Conservation (phyloP, 495 filamentous ascomycete species). For the Xeromyces bisporus region DNA sequence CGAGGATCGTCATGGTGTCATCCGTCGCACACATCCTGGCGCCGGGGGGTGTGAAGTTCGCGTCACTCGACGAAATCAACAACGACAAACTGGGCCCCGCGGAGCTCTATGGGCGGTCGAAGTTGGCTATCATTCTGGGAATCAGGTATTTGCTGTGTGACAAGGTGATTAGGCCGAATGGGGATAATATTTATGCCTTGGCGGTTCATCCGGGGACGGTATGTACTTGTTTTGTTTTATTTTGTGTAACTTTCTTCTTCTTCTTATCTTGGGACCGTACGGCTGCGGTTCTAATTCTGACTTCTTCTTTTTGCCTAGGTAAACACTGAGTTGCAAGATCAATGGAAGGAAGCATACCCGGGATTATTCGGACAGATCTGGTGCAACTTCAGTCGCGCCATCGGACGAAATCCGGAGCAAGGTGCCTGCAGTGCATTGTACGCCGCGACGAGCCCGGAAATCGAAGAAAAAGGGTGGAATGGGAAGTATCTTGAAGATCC, state of each 20-base stretch:
- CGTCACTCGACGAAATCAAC: slow-evolving; percentile 47
- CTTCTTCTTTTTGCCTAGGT: slow-evolving; percentile 8
- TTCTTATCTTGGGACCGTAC: not conserved
- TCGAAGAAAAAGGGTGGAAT: slow-evolving; percentile 25
- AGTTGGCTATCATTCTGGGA: slow-evolving; percentile 39
- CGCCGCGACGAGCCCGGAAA: slow-evolving; percentile 23
- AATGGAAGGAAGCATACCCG: slow-evolving; percentile 32
- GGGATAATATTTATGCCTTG: slow-evolving; percentile 22
- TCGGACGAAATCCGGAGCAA: slow-evolving; percentile 21
- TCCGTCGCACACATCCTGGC: slow-evolving; percentile 40
- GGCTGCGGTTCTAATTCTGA: not conserved
- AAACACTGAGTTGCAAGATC: slow-evolving; percentile 28
- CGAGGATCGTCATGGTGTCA: slow-evolving; percentile 38
- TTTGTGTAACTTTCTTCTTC: not conserved
- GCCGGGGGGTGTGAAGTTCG: slow-evolving; percentile 38
- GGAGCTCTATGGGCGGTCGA: slow-evolving; percentile 45
- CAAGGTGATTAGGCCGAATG: slow-evolving; percentile 24
- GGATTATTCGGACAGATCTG: slow-evolving; percentile 23
- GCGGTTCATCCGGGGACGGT: slow-evolving; percentile 28
- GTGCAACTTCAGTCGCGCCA: slow-evolving; percentile 12
- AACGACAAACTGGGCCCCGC: slow-evolving; percentile 35
- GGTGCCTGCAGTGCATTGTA: slow-evolving; percentile 27
- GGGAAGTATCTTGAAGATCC: slow-evolving; percentile 25
- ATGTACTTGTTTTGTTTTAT: not conserved
- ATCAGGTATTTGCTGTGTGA: slow-evolving; percentile 24